These are phyloP conservation scores for Arabidopsis suecica DNA, from an alignment of 345 rosid species.

Conservation along the genomic window DNA sequence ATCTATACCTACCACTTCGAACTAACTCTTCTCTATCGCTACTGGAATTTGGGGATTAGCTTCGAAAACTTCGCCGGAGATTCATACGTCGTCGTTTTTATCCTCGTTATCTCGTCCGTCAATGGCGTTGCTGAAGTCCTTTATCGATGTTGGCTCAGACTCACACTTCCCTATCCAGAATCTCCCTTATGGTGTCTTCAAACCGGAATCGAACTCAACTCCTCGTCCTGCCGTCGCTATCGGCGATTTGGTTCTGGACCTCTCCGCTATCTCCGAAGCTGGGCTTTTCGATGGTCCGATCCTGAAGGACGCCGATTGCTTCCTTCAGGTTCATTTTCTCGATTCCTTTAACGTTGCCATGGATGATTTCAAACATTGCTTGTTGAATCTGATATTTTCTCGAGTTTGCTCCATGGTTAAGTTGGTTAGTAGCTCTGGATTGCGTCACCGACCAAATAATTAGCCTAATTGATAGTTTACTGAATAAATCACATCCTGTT, in stretches of 20 bases:
- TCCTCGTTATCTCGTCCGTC: conserved; percentile 5
- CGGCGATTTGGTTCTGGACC: conserved; percentile 79
- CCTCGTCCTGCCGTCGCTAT: conserved; percentile 87
- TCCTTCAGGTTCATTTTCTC: conserved; percentile 66
- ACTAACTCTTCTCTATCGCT: conserved; percentile 18
- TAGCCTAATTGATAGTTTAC: not conserved
- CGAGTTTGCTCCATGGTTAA: conserved; percentile 25
- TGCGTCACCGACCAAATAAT: not conserved
- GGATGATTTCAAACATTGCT: not conserved
- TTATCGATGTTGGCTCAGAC: conserved; percentile 61
- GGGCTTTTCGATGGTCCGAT: conserved; percentile 77
- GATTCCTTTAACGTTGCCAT: conserved; percentile 7
- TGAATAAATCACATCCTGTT: not conserved
- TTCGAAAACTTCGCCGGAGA: conserved; percentile 34
- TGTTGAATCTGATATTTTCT: conserved; percentile 19
- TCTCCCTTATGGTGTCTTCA: conserved; percentile 92
- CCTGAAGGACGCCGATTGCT: conserved; percentile 74
- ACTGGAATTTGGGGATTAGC: conserved; percentile 27
- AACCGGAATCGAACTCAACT: conserved; percentile 52
- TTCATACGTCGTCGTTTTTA: conserved; percentile 1
- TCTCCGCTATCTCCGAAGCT: conserved; percentile 71
- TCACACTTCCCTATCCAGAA: conserved; percentile 97
- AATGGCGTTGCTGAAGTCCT: conserved; percentile 72
- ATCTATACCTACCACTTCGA: conserved; percentile 39
- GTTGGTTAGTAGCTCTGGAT: conserved; percentile 16